phyloP scores from a whole-genome alignment of 192 early-diverging fungal species.

The Geranomyces michiganensis region DNA sequence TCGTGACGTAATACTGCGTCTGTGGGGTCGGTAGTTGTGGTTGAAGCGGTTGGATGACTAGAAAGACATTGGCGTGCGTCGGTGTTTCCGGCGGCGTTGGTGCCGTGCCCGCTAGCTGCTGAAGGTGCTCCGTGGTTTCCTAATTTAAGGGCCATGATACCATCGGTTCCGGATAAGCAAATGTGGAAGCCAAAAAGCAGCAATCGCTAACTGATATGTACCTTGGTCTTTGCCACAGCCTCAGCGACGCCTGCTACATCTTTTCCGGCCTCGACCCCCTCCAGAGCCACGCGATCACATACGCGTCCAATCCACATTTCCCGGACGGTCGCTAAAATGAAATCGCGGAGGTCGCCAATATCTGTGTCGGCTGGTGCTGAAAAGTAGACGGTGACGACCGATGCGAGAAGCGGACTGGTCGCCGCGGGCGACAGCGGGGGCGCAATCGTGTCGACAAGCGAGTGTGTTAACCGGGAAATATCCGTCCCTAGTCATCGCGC shows the following conservation, averaged over 20 bases:
- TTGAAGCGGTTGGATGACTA: constrained; percentile 48
- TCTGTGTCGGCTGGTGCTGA: constrained; percentile 19
- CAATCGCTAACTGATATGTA: not conserved
- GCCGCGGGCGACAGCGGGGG: constrained; percentile 38
- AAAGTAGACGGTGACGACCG: constrained; percentile 45
- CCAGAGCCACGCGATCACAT: constrained; percentile 42
- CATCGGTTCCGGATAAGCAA: not conserved
- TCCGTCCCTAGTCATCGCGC: constrained; percentile 32
- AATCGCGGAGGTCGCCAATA: constrained; percentile 44
- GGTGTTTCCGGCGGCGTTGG: not conserved
- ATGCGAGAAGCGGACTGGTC: not conserved
- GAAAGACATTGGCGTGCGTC: constrained; percentile 31
- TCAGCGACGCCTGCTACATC: constrained; percentile 30
- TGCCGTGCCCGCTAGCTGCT: constrained; percentile 35
- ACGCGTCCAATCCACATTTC: constrained; percentile 47
- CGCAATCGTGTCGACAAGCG: constrained; percentile 48
- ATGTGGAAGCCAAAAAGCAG: too few relatives aligned
- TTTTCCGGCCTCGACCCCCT: constrained; percentile 43
- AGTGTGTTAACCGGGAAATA: constrained; percentile 39
- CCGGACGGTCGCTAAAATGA: constrained; percentile 45
- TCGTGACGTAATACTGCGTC: constrained; percentile 34
- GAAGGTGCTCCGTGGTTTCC: constrained; percentile 39
- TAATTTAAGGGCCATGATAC: constrained; percentile 12
- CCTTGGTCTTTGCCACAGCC: constrained; percentile 41
- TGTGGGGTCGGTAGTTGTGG: constrained; percentile 12